Evolutionary conservation across 805 yeast genomes (phyloP).

Genomic region (Allodekkera sacchari): DNA sequence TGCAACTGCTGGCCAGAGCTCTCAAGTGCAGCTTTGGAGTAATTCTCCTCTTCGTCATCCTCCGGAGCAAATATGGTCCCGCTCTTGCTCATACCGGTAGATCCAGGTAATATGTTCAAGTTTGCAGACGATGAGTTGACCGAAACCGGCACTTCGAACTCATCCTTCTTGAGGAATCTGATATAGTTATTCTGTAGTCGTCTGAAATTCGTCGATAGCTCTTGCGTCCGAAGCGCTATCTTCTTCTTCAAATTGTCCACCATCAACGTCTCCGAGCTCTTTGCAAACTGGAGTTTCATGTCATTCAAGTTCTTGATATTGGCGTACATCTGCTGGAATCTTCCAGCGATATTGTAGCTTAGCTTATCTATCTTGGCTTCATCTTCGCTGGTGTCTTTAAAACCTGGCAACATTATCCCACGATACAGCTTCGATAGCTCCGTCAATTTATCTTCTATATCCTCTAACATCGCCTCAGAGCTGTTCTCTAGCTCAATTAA

Average conservation of each 20-base stretch:
- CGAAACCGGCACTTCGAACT: slow-evolving; percentile 16
- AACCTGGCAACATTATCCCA: slow-evolving; percentile 79
- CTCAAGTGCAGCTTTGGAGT: slow-evolving; percentile 44
- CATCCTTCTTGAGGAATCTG: slow-evolving; percentile 75
- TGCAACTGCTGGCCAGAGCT: slow-evolving; percentile 35
- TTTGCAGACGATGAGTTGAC: not conserved
- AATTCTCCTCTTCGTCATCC: slow-evolving; percentile 28
- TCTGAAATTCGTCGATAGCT: slow-evolving; percentile 66
- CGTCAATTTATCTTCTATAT: slow-evolving; percentile 46
- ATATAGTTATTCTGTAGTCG: slow-evolving; percentile 85
- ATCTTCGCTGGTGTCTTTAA: slow-evolving; percentile 68
- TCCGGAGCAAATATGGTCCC: slow-evolving; percentile 16
- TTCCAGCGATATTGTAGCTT: slow-evolving; percentile 64
- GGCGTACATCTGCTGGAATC: slow-evolving; percentile 72
- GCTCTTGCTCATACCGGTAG: not conserved
- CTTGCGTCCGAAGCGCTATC: slow-evolving; percentile 80
- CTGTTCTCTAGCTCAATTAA: slow-evolving; percentile 67
- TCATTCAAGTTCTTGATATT: slow-evolving; percentile 59
- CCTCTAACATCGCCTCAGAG: slow-evolving; percentile 52
- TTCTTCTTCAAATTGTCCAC: slow-evolving; percentile 74
- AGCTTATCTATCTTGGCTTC: slow-evolving; percentile 74
- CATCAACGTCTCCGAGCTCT: slow-evolving; percentile 49
- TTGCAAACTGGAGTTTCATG: slow-evolving; percentile 22
- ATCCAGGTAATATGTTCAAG: too few species aligned
- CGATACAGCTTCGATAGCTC: slow-evolving; percentile 65